Evolutionary conservation across 306 rosid species (phyloP), one percentile per base, ranked within the genome.

Genomic region (Quercus bicolor): DNA sequence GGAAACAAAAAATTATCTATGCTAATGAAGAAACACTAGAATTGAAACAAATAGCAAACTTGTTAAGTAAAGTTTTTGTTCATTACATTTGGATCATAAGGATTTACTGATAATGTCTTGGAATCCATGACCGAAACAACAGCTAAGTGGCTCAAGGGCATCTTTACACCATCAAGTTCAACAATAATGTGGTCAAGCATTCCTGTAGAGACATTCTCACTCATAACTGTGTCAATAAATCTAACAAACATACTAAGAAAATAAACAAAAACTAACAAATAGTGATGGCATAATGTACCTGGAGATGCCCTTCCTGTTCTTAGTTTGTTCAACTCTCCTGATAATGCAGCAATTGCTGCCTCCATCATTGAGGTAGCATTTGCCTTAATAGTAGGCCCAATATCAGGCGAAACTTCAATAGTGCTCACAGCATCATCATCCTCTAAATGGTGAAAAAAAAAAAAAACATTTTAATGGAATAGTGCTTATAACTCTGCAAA

Each of bases 161-260:
- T 79, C 97, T 93, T 93, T 81, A 95, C 74, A 62, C 91, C 97
- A 40, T 91, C 82, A 75, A 84, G 84, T 77, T 95, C 99, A 74
- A 93, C 97, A 70, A 95, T 87, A 76, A 95, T 90, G 76, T 95
- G 99, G 81, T 95, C 98, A 83, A 95, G 97, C 96, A 93, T 91
- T 86, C 98, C 99, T 93, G 90, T 79, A 80, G 72, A 75, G 53
- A 70, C 68, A 82, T 57, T 68, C 16, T 40, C 33, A 29, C 16
- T 40, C 2, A 48, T 6, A 74, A 73, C 56, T 2, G 76, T n/a
- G 65, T 66, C 60, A 65, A 21, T 3, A 51, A 28, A 24, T 52
- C 24, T 60, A 21, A 81, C 71, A 29, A 77, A 13, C 48, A 51
- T 45, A 52, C 19, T 3, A 33, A 68, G 72, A 68, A 74, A 19